Evolutionary conservation across 331 rosid species (phyloP), one percentile per base, ranked within the genome.

Genomic region (Erythrophleum ivorense): DNA sequence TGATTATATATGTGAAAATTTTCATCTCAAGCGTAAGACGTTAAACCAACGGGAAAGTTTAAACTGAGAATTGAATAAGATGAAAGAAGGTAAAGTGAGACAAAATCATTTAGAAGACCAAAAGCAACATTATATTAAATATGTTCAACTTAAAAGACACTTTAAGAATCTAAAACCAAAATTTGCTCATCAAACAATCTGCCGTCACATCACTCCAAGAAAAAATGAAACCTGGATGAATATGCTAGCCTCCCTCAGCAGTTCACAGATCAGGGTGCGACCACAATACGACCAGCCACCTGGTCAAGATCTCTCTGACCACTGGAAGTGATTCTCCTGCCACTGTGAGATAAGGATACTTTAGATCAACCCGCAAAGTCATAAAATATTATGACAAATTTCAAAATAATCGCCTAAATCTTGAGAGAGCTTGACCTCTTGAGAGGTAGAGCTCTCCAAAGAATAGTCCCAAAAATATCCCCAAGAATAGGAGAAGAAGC

Each of bases 251-350:
- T 0, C 29, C 80, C 7, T 77, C 50, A n/a, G 64, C 64, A 45
- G 52, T 18, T 80, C 0, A 65, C 14, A 24, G n/a, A 85, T 85
- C 85, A 85, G 57, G 83, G 85, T 12, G 88, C 85, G 65, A 77
- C 58, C 12, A 77, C 85, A 10, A 85, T 85, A 1, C 85, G 24
- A 55, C 88, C 88, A 0, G 83, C 85, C 41, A 85, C 88, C 21
- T 85, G 88, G 63, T 85, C 88, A 38, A 85, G 82, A 73, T 85
- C 88, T 19, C 88, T 55, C 3, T 82, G 64, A 33, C 88, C 88
- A 66, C 62, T 85, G 59, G 88, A 65, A 29, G 88, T 85, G 68
- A 85, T 81, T 73, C 34, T 81, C 77, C 88, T 81, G 19, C 88
- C 88, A 77, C 88, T 85, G 75, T 16, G 75, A 65, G 40, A 77